A percentile compares a stretch with the other conserved stretches of the same genome.
phyloP scores from a whole-genome alignment of 345 rosid genomes.

The Eucalyptus cloeziana region DNA sequence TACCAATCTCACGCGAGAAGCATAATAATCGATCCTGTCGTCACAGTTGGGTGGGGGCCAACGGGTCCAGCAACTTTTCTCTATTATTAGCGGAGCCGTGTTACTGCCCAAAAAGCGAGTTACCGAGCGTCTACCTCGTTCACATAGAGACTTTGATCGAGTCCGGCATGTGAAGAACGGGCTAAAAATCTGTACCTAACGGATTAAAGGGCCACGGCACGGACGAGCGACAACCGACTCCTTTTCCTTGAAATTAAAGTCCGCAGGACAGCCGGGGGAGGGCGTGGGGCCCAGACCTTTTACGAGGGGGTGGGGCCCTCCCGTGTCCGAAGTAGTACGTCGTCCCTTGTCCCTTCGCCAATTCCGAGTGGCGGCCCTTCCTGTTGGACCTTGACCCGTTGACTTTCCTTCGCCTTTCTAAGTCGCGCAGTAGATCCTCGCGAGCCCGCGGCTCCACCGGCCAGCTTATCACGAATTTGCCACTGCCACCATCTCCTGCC shows the following conservation, averaged over 20 bases:
- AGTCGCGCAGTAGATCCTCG: background rate
- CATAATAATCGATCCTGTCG: background rate
- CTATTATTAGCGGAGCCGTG: background rate
- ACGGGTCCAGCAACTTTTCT: background rate
- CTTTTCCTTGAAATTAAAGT: background rate
- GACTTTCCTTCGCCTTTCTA: background rate
- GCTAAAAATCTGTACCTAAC: background rate
- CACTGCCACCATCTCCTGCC: background rate
- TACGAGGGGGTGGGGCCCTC: background rate
- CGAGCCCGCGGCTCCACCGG: background rate
- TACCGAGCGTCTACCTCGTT: background rate
- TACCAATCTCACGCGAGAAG: background rate
- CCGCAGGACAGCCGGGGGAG: background rate
- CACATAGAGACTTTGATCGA: background rate
- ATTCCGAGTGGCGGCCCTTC: background rate
- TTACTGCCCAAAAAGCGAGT: background rate
- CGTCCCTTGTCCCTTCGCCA: too few relatives aligned
- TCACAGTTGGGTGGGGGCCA: background rate
- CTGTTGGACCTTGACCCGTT: background rate
- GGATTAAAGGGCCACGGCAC: background rate
- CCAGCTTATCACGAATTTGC: background rate
- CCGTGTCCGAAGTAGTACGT: background rate
- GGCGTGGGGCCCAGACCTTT: background rate
- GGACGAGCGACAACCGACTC: background rate
- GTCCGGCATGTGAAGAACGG: too few relatives aligned